Evolutionary conservation across 495 filamentous ascomycete genomes (phyloP).

Genomic region (Daldinia grandis): DNA sequence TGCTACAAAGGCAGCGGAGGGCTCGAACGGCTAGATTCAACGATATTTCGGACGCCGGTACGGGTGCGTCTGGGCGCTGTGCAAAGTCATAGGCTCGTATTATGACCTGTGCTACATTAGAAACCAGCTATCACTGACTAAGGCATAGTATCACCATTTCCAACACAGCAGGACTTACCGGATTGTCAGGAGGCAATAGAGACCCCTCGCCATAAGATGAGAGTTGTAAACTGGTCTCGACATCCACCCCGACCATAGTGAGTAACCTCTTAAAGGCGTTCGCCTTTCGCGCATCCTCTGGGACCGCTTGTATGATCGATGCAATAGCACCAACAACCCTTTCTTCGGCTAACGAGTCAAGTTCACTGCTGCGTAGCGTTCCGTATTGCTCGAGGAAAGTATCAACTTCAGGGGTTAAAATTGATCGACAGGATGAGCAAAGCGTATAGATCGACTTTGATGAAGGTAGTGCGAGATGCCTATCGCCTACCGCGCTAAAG

Average conservation of each 20-base stretch:
- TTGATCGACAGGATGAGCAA: conserved; percentile 79
- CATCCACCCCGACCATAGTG: conserved; percentile 68
- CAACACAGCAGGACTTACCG: conserved; percentile 31
- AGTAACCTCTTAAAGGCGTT: conserved; percentile 71
- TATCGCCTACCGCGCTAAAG: conserved; percentile 75
- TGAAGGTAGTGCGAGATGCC: conserved; percentile 71
- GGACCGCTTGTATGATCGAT: conserved; percentile 81
- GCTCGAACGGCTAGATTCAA: conserved; percentile 67
- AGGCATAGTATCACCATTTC: background rate
- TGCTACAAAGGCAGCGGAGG: conserved; percentile 75
- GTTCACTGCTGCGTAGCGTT: conserved; percentile 63
- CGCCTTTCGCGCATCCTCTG: conserved; percentile 68
- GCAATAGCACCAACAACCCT: conserved; percentile 83
- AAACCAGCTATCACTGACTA: background rate
- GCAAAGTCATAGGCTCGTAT: conserved; percentile 49
- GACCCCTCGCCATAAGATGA: conserved; percentile 38
- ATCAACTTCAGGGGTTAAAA: conserved; percentile 73
- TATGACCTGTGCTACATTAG: conserved; percentile 42
- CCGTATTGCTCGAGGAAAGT: conserved; percentile 82
- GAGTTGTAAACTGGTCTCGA: conserved; percentile 54
- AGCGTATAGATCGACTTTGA: conserved; percentile 82
- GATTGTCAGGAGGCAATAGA: conserved; percentile 48
- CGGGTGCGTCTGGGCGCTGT: conserved; percentile 46
- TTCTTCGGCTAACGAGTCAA: conserved; percentile 79
- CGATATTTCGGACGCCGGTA: conserved; percentile 51